Evolutionary conservation across 169 alveolate genomes (phyloP).

Genomic region (Cytauxzoon felis): DNA sequence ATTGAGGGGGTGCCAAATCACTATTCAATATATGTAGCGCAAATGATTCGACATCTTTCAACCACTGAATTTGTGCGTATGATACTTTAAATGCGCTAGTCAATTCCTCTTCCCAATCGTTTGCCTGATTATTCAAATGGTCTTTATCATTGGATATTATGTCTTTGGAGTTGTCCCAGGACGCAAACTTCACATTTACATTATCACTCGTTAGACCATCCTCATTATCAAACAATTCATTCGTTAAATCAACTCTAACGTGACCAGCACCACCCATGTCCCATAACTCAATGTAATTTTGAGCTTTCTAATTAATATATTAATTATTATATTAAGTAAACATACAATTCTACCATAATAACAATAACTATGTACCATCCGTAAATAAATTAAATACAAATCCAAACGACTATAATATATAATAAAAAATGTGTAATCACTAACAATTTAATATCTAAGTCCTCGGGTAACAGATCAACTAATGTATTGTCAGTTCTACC

Average conservation of each 20-base stretch:
- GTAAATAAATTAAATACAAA: conserved; percentile 48
- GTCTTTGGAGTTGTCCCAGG: conserved; percentile 22
- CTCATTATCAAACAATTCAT: conserved; percentile 51
- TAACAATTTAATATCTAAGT: conserved; percentile 21
- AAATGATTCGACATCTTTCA: conserved; percentile 57
- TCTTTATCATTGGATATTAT: not conserved
- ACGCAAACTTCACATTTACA: conserved; percentile 46
- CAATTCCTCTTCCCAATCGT: conserved; percentile 55
- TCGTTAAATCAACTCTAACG: conserved; percentile 59
- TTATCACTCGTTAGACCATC: conserved; percentile 31
- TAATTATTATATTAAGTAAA: not conserved
- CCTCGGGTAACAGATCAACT: conserved; percentile 35
- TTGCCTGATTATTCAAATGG: not conserved
- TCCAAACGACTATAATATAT: conserved; percentile 30
- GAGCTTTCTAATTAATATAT: conserved; percentile 3
- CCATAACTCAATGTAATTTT: conserved; percentile 59
- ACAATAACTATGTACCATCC: conserved; percentile 58
- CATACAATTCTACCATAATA: conserved; percentile 50
- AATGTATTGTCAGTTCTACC: conserved; percentile 26
- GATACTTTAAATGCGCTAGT: conserved; percentile 43
- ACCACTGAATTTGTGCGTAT: conserved; percentile 54
- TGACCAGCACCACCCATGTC: conserved; percentile 61
- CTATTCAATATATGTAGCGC: conserved; percentile 38
- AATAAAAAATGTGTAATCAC: not conserved
- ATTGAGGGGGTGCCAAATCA: conserved; percentile 50